Evolutionary conservation across 2,329 filamentous ascomycete genomes (phyloP).

Genomic region (Davidsoniella eucalypti): DNA sequence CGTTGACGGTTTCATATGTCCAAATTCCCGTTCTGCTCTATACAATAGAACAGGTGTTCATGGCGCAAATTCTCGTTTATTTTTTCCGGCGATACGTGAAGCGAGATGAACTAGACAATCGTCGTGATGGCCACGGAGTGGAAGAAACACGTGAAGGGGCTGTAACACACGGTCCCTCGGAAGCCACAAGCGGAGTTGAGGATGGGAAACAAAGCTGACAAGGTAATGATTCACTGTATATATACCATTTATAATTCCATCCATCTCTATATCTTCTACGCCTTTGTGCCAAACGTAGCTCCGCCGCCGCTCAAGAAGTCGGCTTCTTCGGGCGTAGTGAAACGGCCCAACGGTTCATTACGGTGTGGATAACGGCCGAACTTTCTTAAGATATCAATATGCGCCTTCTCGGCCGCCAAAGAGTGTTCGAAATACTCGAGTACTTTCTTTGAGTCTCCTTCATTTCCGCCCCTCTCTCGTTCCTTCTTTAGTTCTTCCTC

Average conservation of each 20-base stretch:
- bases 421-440: neutral
- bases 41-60: conserved; percentile 38
- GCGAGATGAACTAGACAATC: conserved; percentile 12
- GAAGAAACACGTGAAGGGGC: conserved; percentile 14
- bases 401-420: conserved; percentile 22
- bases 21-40: conserved; percentile 49
- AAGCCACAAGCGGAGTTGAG: neutral
- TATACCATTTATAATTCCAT: neutral
- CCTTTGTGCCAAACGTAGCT: conserved; percentile 21
- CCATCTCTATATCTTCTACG: neutral
- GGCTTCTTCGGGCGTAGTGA: conserved; percentile 31
- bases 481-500: conserved; percentile 17
- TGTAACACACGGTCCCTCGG: neutral
- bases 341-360: conserved; percentile 33
- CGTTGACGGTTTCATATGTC: conserved; percentile 38
- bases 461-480: conserved; percentile 1
- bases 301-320: conserved; percentile 31
- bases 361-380: conserved; percentile 46
- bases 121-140: neutral
- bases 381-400: conserved; percentile 31
- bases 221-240: neutral
- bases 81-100: conserved; percentile 31
- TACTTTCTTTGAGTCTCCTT: conserved; percentile 15
- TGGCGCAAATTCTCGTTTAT: conserved; percentile 29
- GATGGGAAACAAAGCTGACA: neutral